Evolutionary conservation across 2,329 filamentous ascomycete genomes (phyloP).

Genomic region (Cladosporium sphaerospermum): DNA sequence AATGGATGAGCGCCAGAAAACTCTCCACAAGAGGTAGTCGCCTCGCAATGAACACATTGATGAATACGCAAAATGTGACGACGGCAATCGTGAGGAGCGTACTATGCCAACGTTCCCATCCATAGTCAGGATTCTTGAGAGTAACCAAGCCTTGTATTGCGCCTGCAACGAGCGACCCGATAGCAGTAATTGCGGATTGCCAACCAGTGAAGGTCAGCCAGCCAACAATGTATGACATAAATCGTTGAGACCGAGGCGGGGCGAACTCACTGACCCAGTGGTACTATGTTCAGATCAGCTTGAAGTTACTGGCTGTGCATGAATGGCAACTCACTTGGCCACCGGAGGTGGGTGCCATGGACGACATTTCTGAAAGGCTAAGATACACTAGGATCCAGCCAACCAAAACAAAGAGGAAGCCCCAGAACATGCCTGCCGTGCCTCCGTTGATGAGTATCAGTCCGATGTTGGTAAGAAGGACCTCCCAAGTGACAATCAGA

Average conservation of each 20-base stretch:
- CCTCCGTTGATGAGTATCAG: constrained; percentile 27
- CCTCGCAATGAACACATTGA: constrained; percentile 41
- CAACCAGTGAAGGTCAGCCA: constrained; percentile 14
- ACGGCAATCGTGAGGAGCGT: constrained; percentile 45
- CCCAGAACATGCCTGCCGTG: constrained; percentile 26
- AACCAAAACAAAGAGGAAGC: constrained; percentile 24
- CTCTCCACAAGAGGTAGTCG: constrained; percentile 44
- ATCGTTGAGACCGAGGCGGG: constrained; percentile 10
- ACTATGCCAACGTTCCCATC: constrained; percentile 38
- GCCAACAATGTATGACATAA: constrained; percentile 15
- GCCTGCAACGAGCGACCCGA: constrained; percentile 24
- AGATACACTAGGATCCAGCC: constrained; percentile 24
- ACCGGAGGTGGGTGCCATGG: constrained; percentile 30
- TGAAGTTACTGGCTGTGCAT: not conserved
- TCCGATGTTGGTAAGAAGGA: constrained; percentile 15
- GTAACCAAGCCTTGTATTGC: constrained; percentile 28
- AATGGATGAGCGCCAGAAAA: constrained; percentile 43
- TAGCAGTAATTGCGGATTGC: constrained; percentile 13
- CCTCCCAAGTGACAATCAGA: constrained; percentile 27
- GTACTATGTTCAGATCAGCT: not conserved
- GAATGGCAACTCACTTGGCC: not conserved
- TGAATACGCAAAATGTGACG: constrained; percentile 29
- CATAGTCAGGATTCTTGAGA: constrained; percentile 24
- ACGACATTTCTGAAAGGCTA: constrained; percentile 30
- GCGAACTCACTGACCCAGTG: constrained; percentile 22